These are phyloP conservation scores for Puccinia polysora DNA, from an alignment of 1,284 basidiomycete species.

Conservation along the genomic window DNA sequence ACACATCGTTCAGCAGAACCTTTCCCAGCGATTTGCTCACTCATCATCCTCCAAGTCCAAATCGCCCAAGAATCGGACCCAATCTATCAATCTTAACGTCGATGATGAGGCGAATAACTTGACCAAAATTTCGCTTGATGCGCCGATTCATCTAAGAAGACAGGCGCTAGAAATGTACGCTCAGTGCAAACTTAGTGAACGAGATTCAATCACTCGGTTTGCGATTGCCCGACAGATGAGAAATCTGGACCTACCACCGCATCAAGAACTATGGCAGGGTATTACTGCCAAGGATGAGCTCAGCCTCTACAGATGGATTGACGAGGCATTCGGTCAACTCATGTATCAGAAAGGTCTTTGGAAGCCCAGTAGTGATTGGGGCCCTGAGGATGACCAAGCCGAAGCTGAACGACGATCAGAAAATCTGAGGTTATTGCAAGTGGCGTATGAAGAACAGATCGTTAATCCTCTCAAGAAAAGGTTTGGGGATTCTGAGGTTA, in stretches of 20 bases:
- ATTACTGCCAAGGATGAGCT: constrained; percentile 24
- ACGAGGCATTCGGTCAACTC: constrained; percentile 33
- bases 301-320: constrained; percentile 7
- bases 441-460: constrained; percentile 18
- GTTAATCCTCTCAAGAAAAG: not conserved
- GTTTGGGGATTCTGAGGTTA: constrained; percentile 14
- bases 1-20: not conserved
- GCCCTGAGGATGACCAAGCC: constrained; percentile 4
- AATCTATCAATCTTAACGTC: not conserved
- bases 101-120: not conserved
- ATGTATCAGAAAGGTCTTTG: constrained; percentile 28
- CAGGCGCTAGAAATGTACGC: constrained; percentile 14
- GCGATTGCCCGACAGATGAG: constrained; percentile 30
- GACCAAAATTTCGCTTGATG: constrained; percentile 3
- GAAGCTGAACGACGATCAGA: constrained; percentile 9
- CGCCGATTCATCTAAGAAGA: not conserved
- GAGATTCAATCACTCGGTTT: constrained; percentile 17
- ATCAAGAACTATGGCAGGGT: constrained; percentile 10
- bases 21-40: not conserved
- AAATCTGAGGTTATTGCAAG: constrained; percentile 9
- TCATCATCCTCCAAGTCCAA: constrained; percentile 5
- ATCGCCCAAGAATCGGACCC: not conserved
- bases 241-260: constrained; percentile 26
- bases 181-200: constrained; percentile 5
- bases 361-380: constrained; percentile 32